Evolutionary conservation across 1,139 yeast species (phyloP), one percentile per base, ranked within the genome.

Genomic region (Taphrina deformans): DNA sequence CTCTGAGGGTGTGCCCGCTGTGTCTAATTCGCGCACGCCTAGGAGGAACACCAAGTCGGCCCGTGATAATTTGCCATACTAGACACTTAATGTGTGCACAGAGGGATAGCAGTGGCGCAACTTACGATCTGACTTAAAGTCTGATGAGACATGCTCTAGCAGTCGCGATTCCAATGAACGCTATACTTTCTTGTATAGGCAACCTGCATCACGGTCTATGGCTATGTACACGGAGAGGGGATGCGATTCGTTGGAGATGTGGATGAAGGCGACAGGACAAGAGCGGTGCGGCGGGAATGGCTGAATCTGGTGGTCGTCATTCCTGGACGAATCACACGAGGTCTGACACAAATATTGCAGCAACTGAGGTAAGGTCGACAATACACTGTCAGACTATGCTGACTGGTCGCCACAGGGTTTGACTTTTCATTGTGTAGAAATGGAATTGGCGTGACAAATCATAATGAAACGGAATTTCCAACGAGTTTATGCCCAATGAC

Each of bases 51-150:
- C 56, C 12, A 59, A 55, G 38, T 59, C 63, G 23, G 63, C 56
- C 29, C 63, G 35, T 21, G 63, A 50, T 18, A 59, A 23, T 50
- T 59, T 59, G 41, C 63, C 40, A 23, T 59, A 59, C 63, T 59
- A 21, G 26, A 7, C 48, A 21, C 7, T 44, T n/a, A 44, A 27
- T 44, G 9, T 10, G 21, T 21, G 24, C 48, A n/a, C 27, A 10
- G 27, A 2, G 12, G 41, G 16, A 16, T 38, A 16, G 5, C 12
- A 26, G n/a, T 21, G 6, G 51, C 29, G 55, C 35, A 16, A 38
- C 63, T 24, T 40, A 59, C 63, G 18, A 59, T 59, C 56, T 59
- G 63, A 26, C 56, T 48, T 31, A 59, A 51, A 14, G 63, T 59
- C 63, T 50, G 63, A 24, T 59, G 46, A 3, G 63, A 59, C 63